A percentile compares a stretch with the other conserved stretches of the same genome.
These are phyloP conservation scores for Ophiostoma novo-ulmi DNA, from an alignment of 2,329 filamentous ascomycete genomes.

Conservation along the genomic window DNA sequence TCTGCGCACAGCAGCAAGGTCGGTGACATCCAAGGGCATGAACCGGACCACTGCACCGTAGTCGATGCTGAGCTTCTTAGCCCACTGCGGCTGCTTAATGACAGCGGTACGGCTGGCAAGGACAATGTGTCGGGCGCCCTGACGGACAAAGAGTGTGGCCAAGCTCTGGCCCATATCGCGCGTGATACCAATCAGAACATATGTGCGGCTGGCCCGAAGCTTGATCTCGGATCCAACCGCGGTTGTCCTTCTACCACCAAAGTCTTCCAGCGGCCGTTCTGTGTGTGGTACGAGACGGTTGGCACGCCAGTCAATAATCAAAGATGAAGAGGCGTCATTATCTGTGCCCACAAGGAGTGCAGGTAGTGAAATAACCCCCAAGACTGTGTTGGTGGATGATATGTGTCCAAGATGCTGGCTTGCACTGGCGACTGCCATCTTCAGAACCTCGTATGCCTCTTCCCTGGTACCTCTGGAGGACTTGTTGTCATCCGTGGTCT, in stretches of 20 bases:
- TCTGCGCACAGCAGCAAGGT: conserved; percentile 30
- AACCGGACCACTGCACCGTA: conserved; percentile 30
- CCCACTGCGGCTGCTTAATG: conserved; percentile 33
- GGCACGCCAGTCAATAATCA: conserved; percentile 39
- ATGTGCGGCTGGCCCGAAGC: conserved; percentile 36
- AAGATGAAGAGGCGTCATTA: neutral
- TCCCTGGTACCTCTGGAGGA: neutral
- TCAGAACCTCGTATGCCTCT: neutral
- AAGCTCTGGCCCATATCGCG: conserved; percentile 44
- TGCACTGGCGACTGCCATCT: neutral
- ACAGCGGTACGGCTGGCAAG: conserved; percentile 39
- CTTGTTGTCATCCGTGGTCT: neutral
- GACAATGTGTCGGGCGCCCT: conserved; percentile 39
- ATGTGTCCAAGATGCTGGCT: neutral
- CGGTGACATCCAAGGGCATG: conserved; percentile 32
- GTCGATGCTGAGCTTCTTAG: conserved; percentile 30
- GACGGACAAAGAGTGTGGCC: conserved; percentile 36
- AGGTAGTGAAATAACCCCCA: neutral
- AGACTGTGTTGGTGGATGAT: neutral
- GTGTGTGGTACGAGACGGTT: conserved; percentile 32
- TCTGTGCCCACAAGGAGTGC: neutral
- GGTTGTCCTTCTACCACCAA: neutral
- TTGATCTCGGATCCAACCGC: neutral
- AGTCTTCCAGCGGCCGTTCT: conserved; percentile 23
- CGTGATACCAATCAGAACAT: conserved; percentile 40